Evolutionary conservation across 2,329 filamentous ascomycete species (phyloP).

Genomic region (Pseudopyricularia cyperi): DNA sequence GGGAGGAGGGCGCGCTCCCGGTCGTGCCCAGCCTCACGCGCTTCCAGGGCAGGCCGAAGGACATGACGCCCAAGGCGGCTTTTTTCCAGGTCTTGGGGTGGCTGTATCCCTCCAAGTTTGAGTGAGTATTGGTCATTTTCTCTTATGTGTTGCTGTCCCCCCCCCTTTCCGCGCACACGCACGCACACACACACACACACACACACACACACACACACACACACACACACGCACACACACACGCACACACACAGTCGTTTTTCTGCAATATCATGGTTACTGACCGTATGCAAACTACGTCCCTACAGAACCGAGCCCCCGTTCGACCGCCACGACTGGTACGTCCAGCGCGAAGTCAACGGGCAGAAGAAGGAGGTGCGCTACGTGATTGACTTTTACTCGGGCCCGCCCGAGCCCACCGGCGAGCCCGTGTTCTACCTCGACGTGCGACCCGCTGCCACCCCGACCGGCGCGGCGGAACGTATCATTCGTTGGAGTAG

Average conservation of each 20-base stretch:
- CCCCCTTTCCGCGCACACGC: too few species aligned
- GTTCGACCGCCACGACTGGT: conserved; percentile 98
- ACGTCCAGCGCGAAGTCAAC: conserved; percentile 58
- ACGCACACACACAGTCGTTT: too few species aligned
- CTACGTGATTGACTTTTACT: conserved; percentile 97
- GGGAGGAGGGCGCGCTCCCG: conserved; percentile 33
- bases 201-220: too few species aligned
- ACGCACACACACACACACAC: too few species aligned
- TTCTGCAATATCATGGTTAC: neutral
- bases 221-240: too few species aligned
- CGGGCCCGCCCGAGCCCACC: conserved; percentile 64
- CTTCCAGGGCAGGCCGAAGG: conserved; percentile 81
- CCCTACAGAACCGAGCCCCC: conserved; percentile 58
- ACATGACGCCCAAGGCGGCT: conserved; percentile 82
- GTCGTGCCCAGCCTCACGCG: conserved; percentile 61
- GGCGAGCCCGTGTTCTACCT: conserved; percentile 94
- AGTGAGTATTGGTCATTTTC: conserved; percentile 31
- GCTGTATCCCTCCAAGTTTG: conserved; percentile 69
- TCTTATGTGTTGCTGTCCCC: neutral
- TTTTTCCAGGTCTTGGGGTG: conserved; percentile 70
- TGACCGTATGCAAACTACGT: neutral
- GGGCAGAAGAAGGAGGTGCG: conserved; percentile 65
- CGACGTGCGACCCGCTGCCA: conserved; percentile 82
- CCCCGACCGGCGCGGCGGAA: conserved; percentile 68
- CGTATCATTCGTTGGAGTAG: conserved; percentile 79